phyloP scores from a whole-genome alignment of 2,329 filamentous ascomycete genomes.

The Fonsecaea pugnacius region DNA sequence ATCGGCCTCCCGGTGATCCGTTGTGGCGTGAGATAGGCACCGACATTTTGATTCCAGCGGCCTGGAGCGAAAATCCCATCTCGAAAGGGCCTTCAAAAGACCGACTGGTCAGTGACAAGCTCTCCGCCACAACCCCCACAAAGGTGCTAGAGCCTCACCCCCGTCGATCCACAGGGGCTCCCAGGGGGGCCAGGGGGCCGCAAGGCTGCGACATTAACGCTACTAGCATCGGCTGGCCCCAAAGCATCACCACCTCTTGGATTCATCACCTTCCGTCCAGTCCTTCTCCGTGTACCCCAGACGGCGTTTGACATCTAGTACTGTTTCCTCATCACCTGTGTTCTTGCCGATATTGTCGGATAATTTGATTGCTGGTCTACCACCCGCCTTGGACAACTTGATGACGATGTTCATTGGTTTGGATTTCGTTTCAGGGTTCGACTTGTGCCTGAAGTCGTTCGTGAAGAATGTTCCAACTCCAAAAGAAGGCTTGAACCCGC shows the following conservation, averaged over 20 bases:
- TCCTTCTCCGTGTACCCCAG: conserved; percentile 84
- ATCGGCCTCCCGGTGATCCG: neutral
- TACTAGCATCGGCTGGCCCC: conserved; percentile 38
- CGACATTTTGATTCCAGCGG: conserved; percentile 17
- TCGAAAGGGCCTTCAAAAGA: neutral
- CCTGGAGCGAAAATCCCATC: conserved; percentile 12
- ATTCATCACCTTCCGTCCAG: conserved; percentile 85
- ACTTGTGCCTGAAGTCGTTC: conserved; percentile 81
- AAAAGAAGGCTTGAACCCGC: conserved; percentile 83
- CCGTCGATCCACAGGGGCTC: conserved; percentile 15
- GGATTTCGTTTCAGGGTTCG: conserved; percentile 74
- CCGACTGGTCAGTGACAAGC: neutral
- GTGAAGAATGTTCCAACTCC: conserved; percentile 95
- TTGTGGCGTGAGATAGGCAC: conserved; percentile 10
- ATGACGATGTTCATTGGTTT: conserved; percentile 96
- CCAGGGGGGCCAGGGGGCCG: conserved; percentile 16
- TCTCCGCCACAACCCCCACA: conserved; percentile 19
- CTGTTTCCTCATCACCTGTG: conserved; percentile 79
- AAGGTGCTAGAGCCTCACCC: conserved; percentile 29
- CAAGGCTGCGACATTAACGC: conserved; percentile 35
- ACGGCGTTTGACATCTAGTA: conserved; percentile 80
- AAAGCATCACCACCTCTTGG: conserved; percentile 72
- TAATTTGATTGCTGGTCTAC: conserved; percentile 86
- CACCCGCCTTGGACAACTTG: conserved; percentile 84
- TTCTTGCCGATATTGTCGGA: conserved; percentile 93